A percentile compares a stretch with the other conserved stretches of the same genome.
Conservation (phyloP, 306 rosid species). For the Cicer judaicum region DNA sequence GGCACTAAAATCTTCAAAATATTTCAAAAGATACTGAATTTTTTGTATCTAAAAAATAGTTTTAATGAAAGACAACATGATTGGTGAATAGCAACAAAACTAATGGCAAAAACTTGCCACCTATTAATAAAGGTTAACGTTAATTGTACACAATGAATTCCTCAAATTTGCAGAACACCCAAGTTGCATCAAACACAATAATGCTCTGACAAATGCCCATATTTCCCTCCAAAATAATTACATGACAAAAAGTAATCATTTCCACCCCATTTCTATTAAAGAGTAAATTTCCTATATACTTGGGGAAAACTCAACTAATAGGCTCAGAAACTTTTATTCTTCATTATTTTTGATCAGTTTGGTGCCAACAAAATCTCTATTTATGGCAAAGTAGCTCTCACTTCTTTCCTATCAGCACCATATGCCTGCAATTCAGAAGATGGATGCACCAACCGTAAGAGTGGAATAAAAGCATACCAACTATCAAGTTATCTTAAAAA, state of each 20-base stretch:
- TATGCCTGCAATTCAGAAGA: constrained; percentile 61
- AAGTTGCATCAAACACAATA: constrained; percentile 42
- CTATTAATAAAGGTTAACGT: constrained; percentile 20
- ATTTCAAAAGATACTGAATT: neutral
- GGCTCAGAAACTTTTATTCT: constrained; percentile 56
- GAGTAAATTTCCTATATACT: constrained; percentile 56
- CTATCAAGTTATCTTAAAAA: constrained; percentile 18
- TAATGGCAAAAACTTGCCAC: constrained; percentile 31
- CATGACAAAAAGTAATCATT: constrained; percentile 44
- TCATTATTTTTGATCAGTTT: constrained; percentile 37
- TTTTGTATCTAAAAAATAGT: constrained; percentile 19
- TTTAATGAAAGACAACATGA: neutral
- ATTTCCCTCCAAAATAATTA: constrained; percentile 51
- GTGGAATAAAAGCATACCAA: constrained; percentile 20
- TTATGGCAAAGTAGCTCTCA: constrained; percentile 69
- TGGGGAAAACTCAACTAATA: constrained; percentile 35
- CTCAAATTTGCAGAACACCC: constrained; percentile 36
- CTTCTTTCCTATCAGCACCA: constrained; percentile 87
- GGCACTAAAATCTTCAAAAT: constrained; percentile 6
- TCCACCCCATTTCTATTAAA: constrained; percentile 47
- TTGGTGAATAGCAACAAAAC: constrained; percentile 3
- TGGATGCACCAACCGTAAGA: constrained; percentile 19
- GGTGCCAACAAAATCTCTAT: constrained; percentile 24
- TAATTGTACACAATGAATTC: constrained; percentile 40
- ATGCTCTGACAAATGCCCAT: constrained; percentile 30